Evolutionary conservation across 2,329 filamentous ascomycete genomes (phyloP), one percentile per base, ranked within the genome.

Genomic region (Verticillium dahliae): DNA sequence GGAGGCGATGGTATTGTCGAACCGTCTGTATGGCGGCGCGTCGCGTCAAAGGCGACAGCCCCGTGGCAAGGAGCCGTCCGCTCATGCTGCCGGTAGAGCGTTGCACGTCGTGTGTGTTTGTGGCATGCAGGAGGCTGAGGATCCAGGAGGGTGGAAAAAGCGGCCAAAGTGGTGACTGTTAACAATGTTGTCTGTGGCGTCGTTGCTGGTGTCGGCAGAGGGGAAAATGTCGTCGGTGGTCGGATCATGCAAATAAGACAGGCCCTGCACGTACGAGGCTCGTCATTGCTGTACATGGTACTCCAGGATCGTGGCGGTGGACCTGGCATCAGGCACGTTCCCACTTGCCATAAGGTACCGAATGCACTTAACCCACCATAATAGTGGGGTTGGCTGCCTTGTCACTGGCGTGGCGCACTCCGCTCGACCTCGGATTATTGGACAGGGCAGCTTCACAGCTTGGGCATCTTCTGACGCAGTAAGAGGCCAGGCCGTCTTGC

Each of bases 31-130:
- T 75, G 65, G 80, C 75, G 67, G 80, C 81, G 75, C 85, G 85
- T 76, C 86, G 86, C 74, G 87, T 80, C 69, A 87, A 77, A 76
- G 88, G 85, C 76, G 85, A 80, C 68, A 90, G 82, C 77, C 90
- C 86, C 73, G 88, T 86, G 75, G 90, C 88, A 77, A 93, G 81
- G 70, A 91, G 85, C 82, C 90, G 88, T 81, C 85, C 86, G 79
- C 85, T 89, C 87, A 90, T 89, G 70, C 72, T 78, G 75, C 69
- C 65, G 65, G 64, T 63, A 7, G 31, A 33, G 27, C 18, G 58
- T 41, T 45, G 22, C 55, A 56, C 33, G 55, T 56, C 31, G 35
- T 56, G 13, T 22, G 33, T 56, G 55, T 31, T 35, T 18, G 15
- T 50, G 45, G 45, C 45, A 50, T 50, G 18, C 18, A 56, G n/a